phyloP scores from a whole-genome alignment of 2,329 filamentous ascomycete genomes.

The Aspergillus latus region DNA sequence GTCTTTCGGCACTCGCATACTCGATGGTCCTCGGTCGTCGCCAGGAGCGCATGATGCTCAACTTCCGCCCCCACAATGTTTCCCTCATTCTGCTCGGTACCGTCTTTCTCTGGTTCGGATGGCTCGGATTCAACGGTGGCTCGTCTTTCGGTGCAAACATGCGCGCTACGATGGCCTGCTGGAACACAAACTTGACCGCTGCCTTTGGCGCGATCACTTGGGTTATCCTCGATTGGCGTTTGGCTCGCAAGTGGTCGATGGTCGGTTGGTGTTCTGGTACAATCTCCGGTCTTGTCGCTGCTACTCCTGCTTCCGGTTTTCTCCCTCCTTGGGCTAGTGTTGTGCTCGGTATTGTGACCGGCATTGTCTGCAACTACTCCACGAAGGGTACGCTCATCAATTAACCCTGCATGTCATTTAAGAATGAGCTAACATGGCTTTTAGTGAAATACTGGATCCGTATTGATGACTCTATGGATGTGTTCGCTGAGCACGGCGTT shows the following conservation, averaged over 20 bases:
- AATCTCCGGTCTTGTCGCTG: conserved; percentile 83
- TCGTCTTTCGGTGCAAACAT: conserved; percentile 92
- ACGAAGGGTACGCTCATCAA: conserved; percentile 72
- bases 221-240: conserved; percentile 92
- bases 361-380: conserved; percentile 74
- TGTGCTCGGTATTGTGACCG: conserved; percentile 61
- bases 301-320: conserved; percentile 79
- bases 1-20: conserved; percentile 89
- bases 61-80: conserved; percentile 98
- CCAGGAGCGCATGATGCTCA: conserved; percentile 99
- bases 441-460: conserved; percentile 71
- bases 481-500: conserved; percentile 85
- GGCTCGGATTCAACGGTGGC: conserved; percentile 98
- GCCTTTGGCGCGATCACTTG: conserved; percentile 91
- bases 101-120: conserved; percentile 95
- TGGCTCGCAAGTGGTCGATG: conserved; percentile 92
- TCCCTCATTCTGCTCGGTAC: conserved; percentile 95
- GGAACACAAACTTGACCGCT: conserved; percentile 93
- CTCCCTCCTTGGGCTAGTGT: conserved; percentile 67
- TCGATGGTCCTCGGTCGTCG: conserved; percentile 92
- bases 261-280: conserved; percentile 90
- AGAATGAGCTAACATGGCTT: neutral
- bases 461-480: conserved; percentile 84
- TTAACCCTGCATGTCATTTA: neutral
- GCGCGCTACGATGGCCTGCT: conserved; percentile 92